Conservation (phyloP, 768 basidiomycete genomes). For the Cyclocybe cylindracea region DNA sequence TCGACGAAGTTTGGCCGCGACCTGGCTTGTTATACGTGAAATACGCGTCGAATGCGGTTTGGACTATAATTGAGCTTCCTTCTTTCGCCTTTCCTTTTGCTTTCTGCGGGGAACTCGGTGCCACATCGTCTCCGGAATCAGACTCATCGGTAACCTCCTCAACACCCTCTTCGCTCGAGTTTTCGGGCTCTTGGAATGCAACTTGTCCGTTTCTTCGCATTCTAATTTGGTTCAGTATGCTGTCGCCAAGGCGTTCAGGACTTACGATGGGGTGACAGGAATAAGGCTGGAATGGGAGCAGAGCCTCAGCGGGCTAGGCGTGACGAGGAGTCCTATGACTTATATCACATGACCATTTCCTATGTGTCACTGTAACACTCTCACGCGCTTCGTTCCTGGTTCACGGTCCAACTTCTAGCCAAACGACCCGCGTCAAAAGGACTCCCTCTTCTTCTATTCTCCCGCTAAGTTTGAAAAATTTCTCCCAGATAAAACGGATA, state of each 20-base stretch:
- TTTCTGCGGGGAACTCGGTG: conserved; percentile 16
- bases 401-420: too few species aligned
- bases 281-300: too few species aligned
- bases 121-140: conserved; percentile 13
- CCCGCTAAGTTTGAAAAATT: too few species aligned
- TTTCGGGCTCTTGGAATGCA: conserved; percentile 4
- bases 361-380: too few species aligned
- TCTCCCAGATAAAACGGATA: too few species aligned
- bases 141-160: conserved; percentile 15
- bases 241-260: background rate
- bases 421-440: too few species aligned
- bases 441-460: too few species aligned
- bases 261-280: background rate
- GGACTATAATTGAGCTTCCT: conserved; percentile 43
- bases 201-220: background rate
- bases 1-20: conserved; percentile 71
- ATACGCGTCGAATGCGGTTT: conserved; percentile 84
- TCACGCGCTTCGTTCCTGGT: too few species aligned
- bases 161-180: conserved; percentile 16
- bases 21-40: conserved; percentile 61
- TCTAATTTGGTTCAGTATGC: too few species aligned
- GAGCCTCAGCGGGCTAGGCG: too few species aligned
- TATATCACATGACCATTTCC: too few species aligned
- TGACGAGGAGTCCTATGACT: too few species aligned
- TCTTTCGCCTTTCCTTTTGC: conserved; percentile 19